Evolutionary conservation across 2,329 filamentous ascomycete species (phyloP).

Genomic region (Claviceps africana): DNA sequence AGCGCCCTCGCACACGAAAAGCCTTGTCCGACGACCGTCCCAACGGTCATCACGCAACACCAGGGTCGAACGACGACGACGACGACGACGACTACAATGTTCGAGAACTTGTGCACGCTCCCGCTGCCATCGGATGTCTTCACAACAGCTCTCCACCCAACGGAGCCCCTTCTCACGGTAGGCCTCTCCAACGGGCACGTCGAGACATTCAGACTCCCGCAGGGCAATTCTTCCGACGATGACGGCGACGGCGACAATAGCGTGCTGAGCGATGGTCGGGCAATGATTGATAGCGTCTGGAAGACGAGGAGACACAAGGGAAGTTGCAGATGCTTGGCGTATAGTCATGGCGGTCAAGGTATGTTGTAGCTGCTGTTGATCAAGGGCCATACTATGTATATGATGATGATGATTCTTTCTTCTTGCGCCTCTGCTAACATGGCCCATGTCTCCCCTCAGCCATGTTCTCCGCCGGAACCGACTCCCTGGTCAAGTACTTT

Average conservation of each 20-base stretch:
- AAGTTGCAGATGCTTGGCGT: conserved; percentile 72
- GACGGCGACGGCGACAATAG: conserved; percentile 36
- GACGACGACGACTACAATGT: conserved; percentile 38
- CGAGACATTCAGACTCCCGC: conserved; percentile 62
- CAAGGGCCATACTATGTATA: too few species aligned
- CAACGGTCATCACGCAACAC: background rate
- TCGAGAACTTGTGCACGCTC: conserved; percentile 83
- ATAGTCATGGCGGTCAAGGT: conserved; percentile 62
- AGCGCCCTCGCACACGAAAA: background rate
- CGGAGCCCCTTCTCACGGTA: conserved; percentile 70
- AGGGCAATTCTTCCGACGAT: conserved; percentile 34
- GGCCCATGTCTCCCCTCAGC: conserved; percentile 20
- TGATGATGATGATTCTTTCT: too few species aligned
- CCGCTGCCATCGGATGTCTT: conserved; percentile 81
- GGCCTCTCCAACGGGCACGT: conserved; percentile 79
- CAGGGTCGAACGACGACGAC: too few species aligned
- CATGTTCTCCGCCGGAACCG: conserved; percentile 50
- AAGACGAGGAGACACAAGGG: conserved; percentile 82
- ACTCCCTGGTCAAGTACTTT: conserved; percentile 44
- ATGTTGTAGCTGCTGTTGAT: conserved; percentile 23
- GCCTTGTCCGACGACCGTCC: background rate
- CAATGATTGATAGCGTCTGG: conserved; percentile 73
- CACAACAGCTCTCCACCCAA: conserved; percentile 72
- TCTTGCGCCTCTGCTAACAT: background rate
- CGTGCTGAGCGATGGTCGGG: conserved; percentile 47